Base-by-base conservation (phyloP, 2,329 filamentous ascomycete species). In the Botrytis galanthina region DNA sequence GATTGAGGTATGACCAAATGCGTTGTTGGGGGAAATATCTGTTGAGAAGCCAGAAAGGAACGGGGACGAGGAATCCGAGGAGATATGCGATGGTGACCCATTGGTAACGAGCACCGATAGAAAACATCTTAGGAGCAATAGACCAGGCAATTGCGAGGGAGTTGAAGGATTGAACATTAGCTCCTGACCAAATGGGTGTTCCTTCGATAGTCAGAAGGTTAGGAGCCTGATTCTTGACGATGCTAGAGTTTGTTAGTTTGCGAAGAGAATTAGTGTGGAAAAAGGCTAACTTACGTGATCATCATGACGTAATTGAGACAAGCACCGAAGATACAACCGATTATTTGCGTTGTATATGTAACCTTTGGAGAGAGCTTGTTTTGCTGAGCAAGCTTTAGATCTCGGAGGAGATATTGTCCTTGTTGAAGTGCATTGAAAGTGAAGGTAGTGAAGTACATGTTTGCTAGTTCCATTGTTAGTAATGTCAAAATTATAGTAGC, bases 391-490 rank as follows among this genome's bases (percentile, higher is more conserved):
- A 87, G 81, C 75, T 87, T 87, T 77, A 87, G 82, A 75, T 87
- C 85, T 9, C 82, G 81, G 4, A 85, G 81, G 74, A 85, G 86
- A 14, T 80, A 80, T 39, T 86, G 81, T 6, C 83, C 84, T 74
- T 86, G 84, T 74, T 80, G 82, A 39, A 84, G 81, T 66, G 84
- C 80, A 79, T 86, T 85, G 77, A 84, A 85, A 70, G 89, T 89
- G 78, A 91, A 93, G 75, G 90, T 91, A 81, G 92, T 93, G 84
- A 93, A 93, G 84, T 93, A 87, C 74, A 77, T 93, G 86, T 92
- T 91, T 64, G 90, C 90, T 71, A 16, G 4, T 35, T 35, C n/a
- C 18, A 35, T 12, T 42, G 67, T 66, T 22, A 62, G 35, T 20
- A 26, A 26, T 48, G 44, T 7, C 4, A 42, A 44, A 18, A 48